These are phyloP conservation scores for Kitagawia praeruptora DNA, from an alignment of 129 eudicot species.

Conservation along the genomic window DNA sequence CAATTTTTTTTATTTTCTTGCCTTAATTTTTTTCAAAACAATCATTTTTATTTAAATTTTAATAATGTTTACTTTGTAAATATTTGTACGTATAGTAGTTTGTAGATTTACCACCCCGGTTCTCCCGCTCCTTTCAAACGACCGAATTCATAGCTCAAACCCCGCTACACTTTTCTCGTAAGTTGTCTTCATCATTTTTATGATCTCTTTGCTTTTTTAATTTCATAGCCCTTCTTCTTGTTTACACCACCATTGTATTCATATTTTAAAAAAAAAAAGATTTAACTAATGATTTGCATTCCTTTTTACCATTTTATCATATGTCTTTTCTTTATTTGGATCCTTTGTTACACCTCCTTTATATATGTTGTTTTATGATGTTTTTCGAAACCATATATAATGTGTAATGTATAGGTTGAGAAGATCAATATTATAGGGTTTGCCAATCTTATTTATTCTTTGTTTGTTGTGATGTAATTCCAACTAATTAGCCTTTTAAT, in stretches of 20 bases:
- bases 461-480: neutral
- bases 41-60: too few relatives aligned
- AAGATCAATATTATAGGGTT: neutral
- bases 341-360: neutral
- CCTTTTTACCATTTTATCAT: neutral
- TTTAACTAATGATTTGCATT: neutral
- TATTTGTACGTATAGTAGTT: neutral
- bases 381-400: neutral
- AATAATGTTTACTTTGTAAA: too few relatives aligned
- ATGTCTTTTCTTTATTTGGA: neutral
- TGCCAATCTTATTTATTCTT: too few relatives aligned
- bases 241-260: neutral
- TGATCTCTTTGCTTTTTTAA: neutral
- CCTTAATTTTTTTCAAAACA: too few relatives aligned
- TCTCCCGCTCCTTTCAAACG: conserved; percentile 20
- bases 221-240: neutral
- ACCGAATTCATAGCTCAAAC: conserved; percentile 24
- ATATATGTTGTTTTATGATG: neutral
- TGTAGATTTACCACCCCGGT: conserved; percentile 19
- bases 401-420: neutral
- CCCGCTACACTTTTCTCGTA: neutral
- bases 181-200: conserved; percentile 7
- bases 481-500: neutral
- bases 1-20: neutral
- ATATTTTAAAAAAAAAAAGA: neutral